Conservation (phyloP, 495 filamentous ascomycete species). For the Aspergillus sparsus region DNA sequence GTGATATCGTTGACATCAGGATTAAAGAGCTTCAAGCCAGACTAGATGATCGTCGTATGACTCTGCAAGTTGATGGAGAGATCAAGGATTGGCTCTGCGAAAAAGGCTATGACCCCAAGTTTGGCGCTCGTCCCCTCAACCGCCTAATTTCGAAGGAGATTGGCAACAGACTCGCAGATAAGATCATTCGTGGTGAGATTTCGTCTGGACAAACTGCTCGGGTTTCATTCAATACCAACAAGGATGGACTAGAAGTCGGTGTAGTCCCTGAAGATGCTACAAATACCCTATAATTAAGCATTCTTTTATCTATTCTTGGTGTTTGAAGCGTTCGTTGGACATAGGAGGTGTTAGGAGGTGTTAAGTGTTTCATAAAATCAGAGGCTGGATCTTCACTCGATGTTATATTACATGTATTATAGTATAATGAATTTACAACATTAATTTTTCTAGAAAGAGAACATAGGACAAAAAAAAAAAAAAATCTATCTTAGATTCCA, state of each 20-base stretch:
- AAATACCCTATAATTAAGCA: conserved; percentile 9
- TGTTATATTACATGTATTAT: background rate
- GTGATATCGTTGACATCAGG: conserved; percentile 93
- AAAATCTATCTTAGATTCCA: too few relatives aligned
- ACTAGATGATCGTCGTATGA: conserved; percentile 85
- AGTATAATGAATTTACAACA: background rate
- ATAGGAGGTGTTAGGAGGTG: background rate
- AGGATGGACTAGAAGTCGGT: conserved; percentile 37
- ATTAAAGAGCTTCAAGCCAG: conserved; percentile 79
- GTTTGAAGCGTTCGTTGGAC: conserved; percentile 8
- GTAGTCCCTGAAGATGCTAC: conserved; percentile 15
- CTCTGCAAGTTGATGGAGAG: conserved; percentile 64
- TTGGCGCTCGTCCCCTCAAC: conserved; percentile 92
- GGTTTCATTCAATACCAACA: conserved; percentile 60
- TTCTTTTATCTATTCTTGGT: background rate
- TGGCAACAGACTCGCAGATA: conserved; percentile 83
- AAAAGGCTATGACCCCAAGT: conserved; percentile 85
- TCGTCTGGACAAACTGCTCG: conserved; percentile 69
- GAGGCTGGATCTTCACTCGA: too few relatives aligned
- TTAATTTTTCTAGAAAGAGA: background rate
- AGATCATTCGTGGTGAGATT: conserved; percentile 85
- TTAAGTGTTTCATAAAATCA: too few relatives aligned
- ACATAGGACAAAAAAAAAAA: too few relatives aligned
- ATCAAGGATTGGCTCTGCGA: conserved; percentile 85
- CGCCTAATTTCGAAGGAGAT: conserved; percentile 86